These are phyloP conservation scores for Lojkania enalia DNA, from an alignment of 2,329 filamentous ascomycete genomes.

Conservation along the genomic window DNA sequence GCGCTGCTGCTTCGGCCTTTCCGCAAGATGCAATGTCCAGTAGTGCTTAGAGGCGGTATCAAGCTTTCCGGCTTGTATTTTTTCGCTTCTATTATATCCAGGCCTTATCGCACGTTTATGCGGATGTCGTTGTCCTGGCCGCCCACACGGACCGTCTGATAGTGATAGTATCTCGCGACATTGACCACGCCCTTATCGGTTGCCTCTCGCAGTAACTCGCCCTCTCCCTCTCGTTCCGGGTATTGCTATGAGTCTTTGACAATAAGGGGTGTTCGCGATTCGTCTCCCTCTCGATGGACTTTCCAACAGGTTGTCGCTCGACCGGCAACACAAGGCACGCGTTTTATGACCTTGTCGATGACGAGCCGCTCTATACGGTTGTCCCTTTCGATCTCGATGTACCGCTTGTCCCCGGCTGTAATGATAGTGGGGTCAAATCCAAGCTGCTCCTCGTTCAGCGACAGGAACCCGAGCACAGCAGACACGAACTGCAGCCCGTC, in stretches of 20 bases:
- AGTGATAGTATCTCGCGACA: slow-evolving; percentile 50
- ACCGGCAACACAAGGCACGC: slow-evolving; percentile 15
- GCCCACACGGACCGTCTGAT: slow-evolving; percentile 46
- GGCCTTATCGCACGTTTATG: slow-evolving; percentile 34
- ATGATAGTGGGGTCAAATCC: slow-evolving; percentile 53
- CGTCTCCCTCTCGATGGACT: slow-evolving; percentile 44
- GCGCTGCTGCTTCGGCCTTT: slow-evolving; percentile 6
- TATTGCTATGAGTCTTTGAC: slow-evolving; percentile 55
- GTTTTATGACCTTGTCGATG: slow-evolving; percentile 21
- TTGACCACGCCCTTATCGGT: slow-evolving; percentile 44
- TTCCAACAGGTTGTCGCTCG: slow-evolving; percentile 24
- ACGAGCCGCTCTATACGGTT: slow-evolving; percentile 21
- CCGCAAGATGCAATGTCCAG: slow-evolving; percentile 5
- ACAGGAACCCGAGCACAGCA: slow-evolving; percentile 49
- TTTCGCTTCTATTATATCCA: slow-evolving; percentile 38
- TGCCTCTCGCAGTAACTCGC: slow-evolving; percentile 44
- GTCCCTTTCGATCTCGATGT: slow-evolving; percentile 48
- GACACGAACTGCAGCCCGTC: slow-evolving; percentile 48
- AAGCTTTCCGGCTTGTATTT: slow-evolving; percentile 30
- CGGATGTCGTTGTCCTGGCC: slow-evolving; percentile 40
- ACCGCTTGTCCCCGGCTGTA: slow-evolving; percentile 33
- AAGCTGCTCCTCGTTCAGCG: slow-evolving; percentile 46
- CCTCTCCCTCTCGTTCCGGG: slow-evolving; percentile 48
- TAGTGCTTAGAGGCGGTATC: slow-evolving; percentile 24
- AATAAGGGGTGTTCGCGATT: slow-evolving; percentile 36